Evolutionary conservation across 805 yeast genomes (phyloP), one percentile per base, ranked within the genome.

Genomic region (Nakazawaea siamensis): DNA sequence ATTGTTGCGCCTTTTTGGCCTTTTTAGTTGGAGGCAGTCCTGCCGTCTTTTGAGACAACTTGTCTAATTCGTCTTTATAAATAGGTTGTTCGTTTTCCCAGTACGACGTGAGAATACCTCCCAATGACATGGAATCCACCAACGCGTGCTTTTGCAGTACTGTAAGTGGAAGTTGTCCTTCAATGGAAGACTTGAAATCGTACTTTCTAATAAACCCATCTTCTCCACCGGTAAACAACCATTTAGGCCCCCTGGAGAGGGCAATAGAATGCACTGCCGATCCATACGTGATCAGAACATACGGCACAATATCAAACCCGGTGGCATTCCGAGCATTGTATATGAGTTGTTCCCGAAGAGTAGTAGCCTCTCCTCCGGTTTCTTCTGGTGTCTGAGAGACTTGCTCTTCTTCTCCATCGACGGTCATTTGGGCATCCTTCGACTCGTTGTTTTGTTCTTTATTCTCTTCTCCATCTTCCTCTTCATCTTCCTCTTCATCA

Each of bases 71-170:
- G 39, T 66, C 50, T 42, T 62, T 62, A 21, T 65, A 57, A 38
- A 74, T 62, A 0, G 97, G 97, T 48, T 87, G 84, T 58, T 92
- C 97, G 55, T 92, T 92, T 51, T 90, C 97, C 96, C 97, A 92
- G 60, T 86, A 90, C 0, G 92, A 80, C 12, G 70, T 52, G 4
- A 88, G 58, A 4, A 85, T 79, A 5, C 97, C 98, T 0, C 87
- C 92, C 49, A 81, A 80, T 7, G 81, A 70, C 21, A 92, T 73
- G 1, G 92, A 73, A 52, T 92, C 98, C 17, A 86, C 86, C 33
- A 87, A 64, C 32, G 84, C 81, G 55, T 92, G 97, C 49, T 75
- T 76, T 54, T 92, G 98, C 2, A 95, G 86, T 41, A 87, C 83
- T 0, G 97, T 90, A 34, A 92, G 62, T 4, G 92, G 90, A 5